Percentiles rank a stretch among this genome's conserved stretches.
Evolutionary conservation across 768 basidiomycete species (phyloP).

Genomic region (Pisolithus marmoratus): DNA sequence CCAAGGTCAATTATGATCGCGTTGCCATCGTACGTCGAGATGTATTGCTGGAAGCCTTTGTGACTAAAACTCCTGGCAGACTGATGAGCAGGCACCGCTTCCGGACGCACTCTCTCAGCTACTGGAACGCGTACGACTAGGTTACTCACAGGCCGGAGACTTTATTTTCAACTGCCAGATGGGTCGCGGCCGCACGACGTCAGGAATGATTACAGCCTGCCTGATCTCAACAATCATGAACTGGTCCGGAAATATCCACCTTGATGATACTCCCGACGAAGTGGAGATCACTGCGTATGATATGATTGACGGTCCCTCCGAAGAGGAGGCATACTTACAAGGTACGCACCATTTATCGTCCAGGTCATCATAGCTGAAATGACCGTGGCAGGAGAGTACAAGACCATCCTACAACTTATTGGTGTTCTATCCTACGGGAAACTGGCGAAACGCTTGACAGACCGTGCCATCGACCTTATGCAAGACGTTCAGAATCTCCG

Average conservation of each 20-base stretch:
- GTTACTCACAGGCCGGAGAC: slow-evolving; percentile 57
- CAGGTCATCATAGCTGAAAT: background rate
- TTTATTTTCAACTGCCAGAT: slow-evolving; percentile 98
- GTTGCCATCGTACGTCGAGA: slow-evolving; percentile 70
- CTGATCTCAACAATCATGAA: slow-evolving; percentile 71
- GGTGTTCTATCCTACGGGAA: slow-evolving; percentile 91
- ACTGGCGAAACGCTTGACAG: slow-evolving; percentile 84
- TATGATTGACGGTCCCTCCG: slow-evolving; percentile 74
- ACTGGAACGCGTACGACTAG: slow-evolving; percentile 62
- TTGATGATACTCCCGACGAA: slow-evolving; percentile 32
- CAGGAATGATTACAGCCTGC: slow-evolving; percentile 90
- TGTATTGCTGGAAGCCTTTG: background rate
- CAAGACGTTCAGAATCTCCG: slow-evolving; percentile 96
- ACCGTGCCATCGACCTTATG: slow-evolving; percentile 86
- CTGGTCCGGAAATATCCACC: slow-evolving; percentile 44
- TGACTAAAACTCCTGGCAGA: slow-evolving; percentile 41
- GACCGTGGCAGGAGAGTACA: slow-evolving; percentile 78
- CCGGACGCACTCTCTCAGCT: slow-evolving; percentile 81
- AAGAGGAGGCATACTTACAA: slow-evolving; percentile 85
- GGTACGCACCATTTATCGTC: slow-evolving; percentile 37
- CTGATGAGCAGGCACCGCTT: slow-evolving; percentile 94
- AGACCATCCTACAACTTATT: slow-evolving; percentile 91
- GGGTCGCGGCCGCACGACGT: slow-evolving; percentile 88
- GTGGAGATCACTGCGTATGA: slow-evolving; percentile 46
- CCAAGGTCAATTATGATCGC: slow-evolving; percentile 79